phyloP scores from a whole-genome alignment of 257 asterid species.

The Ballota nigra region DNA sequence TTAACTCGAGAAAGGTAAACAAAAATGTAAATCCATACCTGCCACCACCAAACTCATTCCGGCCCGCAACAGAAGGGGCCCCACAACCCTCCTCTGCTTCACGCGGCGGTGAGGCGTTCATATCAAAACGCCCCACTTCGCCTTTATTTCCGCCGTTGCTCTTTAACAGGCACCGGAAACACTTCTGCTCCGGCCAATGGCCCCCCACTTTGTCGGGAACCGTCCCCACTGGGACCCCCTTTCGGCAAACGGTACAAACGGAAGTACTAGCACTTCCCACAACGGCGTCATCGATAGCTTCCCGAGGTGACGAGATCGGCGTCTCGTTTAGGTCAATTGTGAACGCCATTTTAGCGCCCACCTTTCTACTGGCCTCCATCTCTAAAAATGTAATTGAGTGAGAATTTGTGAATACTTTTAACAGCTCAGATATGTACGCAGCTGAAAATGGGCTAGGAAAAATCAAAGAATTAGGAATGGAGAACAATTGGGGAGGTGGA shows the following conservation, averaged over 20 bases:
- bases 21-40: conserved; percentile 46
- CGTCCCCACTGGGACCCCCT: conserved; percentile 41
- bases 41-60: conserved; percentile 38
- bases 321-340: conserved; percentile 71
- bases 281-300: conserved; percentile 34
- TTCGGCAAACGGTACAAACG: conserved; percentile 47
- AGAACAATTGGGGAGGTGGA: background rate
- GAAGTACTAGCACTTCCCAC: conserved; percentile 24
- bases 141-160: conserved; percentile 26
- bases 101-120: conserved; percentile 67
- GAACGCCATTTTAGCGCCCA: conserved; percentile 46
- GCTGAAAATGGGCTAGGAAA: background rate
- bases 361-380: conserved; percentile 26
- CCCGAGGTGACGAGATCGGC: conserved; percentile 70
- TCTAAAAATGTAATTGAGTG: conserved; percentile 3
- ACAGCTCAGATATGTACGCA: conserved; percentile 9
- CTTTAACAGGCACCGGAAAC: conserved; percentile 63
- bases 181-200: conserved; percentile 45
- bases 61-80: conserved; percentile 31
- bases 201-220: conserved; percentile 31
- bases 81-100: conserved; percentile 62
- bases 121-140: conserved; percentile 54
- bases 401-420: background rate
- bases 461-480: background rate
- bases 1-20: conserved; percentile 9